Percentiles rank a stretch among this genome's conserved stretches.
Conservation (phyloP, 2,329 filamentous ascomycete species). For the Biscogniauxia mediterranea region DNA sequence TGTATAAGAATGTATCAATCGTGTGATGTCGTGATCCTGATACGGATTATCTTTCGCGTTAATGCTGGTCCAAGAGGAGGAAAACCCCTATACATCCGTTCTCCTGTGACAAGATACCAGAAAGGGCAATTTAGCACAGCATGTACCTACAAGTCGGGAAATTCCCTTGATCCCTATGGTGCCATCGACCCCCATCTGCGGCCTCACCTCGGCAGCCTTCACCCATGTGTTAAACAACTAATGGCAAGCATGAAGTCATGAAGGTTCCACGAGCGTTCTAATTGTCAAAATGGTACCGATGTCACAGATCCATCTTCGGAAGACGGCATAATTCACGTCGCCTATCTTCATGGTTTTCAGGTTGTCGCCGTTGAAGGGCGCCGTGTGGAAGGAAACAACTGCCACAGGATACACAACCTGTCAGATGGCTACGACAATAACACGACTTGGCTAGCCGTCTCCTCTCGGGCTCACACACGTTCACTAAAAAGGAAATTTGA, state of each 20-base stretch:
- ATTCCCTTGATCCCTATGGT: background rate
- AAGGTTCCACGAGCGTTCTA: constrained; percentile 4
- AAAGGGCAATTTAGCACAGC: constrained; percentile 1
- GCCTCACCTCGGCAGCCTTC: constrained; percentile 15
- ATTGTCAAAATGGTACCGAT: background rate
- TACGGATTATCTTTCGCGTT: background rate
- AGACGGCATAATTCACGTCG: background rate
- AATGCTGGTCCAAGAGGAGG: background rate
- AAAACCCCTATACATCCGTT: background rate
- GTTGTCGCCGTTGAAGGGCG: background rate
- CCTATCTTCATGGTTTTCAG: background rate
- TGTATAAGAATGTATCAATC: background rate
- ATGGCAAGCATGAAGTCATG: constrained; percentile 1
- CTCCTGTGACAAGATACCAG: background rate
- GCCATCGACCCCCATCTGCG: constrained; percentile 7
- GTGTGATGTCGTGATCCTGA: background rate
- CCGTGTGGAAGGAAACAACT: background rate
- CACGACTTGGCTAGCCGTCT: background rate
- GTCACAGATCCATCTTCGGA: background rate
- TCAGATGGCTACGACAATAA: background rate
- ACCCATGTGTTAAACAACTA: constrained; percentile 1
- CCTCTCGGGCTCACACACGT: background rate
- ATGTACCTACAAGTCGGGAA: constrained; percentile 4
- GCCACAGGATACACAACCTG: background rate
- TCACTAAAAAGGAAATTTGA: background rate